Percentiles rank a stretch among this genome's conserved stretches.
These are phyloP conservation scores for Castanea mollissima DNA, from an alignment of 306 rosid species.

Conservation along the genomic window DNA sequence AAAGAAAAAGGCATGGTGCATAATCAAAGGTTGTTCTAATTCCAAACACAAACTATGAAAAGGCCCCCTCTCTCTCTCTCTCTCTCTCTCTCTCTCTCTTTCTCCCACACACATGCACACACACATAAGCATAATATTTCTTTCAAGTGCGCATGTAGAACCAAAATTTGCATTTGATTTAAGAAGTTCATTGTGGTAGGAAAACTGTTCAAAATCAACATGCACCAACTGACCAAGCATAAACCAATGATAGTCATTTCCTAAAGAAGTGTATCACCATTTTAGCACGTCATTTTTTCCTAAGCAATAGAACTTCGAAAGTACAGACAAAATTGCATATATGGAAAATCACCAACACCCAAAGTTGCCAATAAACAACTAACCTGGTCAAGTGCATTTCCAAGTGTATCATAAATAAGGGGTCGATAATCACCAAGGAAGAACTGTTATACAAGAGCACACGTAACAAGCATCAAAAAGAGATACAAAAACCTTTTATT, in stretches of 20 bases:
- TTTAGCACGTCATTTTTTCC: not conserved
- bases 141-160: not conserved
- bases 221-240: not conserved
- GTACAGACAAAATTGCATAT: not conserved
- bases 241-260: not conserved
- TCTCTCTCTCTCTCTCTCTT: too few relatives aligned
- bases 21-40: not conserved
- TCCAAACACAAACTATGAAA: not conserved
- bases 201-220: not conserved
- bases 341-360: not conserved
- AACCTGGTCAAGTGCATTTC: conserved; percentile 95
- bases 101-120: too few relatives aligned
- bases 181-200: not conserved
- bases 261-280: not conserved
- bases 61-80: not conserved
- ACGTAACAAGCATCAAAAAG: conserved; percentile 20
- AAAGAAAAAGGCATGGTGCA: not conserved
- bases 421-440: conserved; percentile 99
- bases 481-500: conserved; percentile 6
- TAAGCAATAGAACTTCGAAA: not conserved
- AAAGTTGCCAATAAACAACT: conserved; percentile 20
- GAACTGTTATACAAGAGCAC: conserved; percentile 57
- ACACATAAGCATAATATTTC: not conserved
- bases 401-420: conserved; percentile 76
- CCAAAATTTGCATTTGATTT: not conserved